Conservation (phyloP, 1,284 basidiomycete species). For the Sphagnurus paluster region DNA sequence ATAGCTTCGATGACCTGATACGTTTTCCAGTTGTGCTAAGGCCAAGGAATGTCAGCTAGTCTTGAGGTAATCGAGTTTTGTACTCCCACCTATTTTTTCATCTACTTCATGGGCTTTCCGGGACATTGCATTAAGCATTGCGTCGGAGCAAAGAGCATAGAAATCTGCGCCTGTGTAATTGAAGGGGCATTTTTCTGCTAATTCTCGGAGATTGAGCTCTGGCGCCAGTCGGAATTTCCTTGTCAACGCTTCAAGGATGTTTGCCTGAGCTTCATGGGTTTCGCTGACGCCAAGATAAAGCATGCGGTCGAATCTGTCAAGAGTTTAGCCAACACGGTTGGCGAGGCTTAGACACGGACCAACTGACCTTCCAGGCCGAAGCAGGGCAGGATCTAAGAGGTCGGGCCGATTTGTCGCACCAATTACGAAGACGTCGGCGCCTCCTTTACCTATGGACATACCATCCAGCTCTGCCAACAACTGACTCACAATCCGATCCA, state of each 20-base stretch:
- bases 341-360: constrained; percentile 6
- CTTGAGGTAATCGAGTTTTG: neutral
- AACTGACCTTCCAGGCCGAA: constrained; percentile 88
- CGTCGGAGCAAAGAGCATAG: constrained; percentile 96
- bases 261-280: constrained; percentile 84
- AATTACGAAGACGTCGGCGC: constrained; percentile 88
- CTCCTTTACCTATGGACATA: constrained; percentile 64
- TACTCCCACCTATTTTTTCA: constrained; percentile 55
- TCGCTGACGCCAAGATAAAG: constrained; percentile 94
- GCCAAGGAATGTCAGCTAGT: neutral
- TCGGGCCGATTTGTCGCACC: constrained; percentile 98
- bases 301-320: constrained; percentile 91
- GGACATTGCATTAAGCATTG: constrained; percentile 94
- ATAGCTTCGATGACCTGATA: constrained; percentile 42
- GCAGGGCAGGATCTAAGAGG: constrained; percentile 88
- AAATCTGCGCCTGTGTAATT: constrained; percentile 98
- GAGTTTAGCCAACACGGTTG: constrained; percentile 1
- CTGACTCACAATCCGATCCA: constrained; percentile 97
- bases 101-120: constrained; percentile 85
- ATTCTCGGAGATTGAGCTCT: constrained; percentile 58
- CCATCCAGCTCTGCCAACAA: constrained; percentile 96
- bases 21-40: constrained; percentile 52
- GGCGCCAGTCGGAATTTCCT: constrained; percentile 88
- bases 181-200: constrained; percentile 85
- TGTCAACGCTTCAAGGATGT: constrained; percentile 90